Base-by-base conservation (phyloP, 2,329 filamentous ascomycete species). In the Scytalidium sp. region DNA sequence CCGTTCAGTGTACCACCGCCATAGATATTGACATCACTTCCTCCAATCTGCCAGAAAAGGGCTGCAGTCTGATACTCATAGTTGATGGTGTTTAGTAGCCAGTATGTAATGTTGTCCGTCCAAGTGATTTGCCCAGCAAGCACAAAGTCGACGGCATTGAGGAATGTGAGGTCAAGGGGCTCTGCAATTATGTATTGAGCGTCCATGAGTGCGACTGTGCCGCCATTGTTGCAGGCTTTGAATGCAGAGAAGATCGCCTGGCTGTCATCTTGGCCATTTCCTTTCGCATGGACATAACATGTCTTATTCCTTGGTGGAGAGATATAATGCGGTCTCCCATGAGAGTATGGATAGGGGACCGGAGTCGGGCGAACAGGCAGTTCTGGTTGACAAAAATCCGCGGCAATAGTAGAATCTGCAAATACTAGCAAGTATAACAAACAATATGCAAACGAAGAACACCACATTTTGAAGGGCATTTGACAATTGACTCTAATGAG, bases 31-130 rank as follows among this genome's bases (percentile, higher is more conserved):
- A 83, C 77, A 53, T 83, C 79, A 19, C 70, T 61, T 17, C 80
- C 80, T 17, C 80, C 79, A 22, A 81, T 69, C 57, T 78, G 71
- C 71, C 80, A 83, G 66, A 82, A 82, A 1, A 78, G 79, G 1
- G 74, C 78, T 6, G 76, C 73, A 51, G 82, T 81, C 52, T 83
- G 80, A 64, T 75, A 83, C 7, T 67, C 68, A 15, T 80, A 76
- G 21, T 74, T 70, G 67, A 82, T 82, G n/a, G 69, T 64, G 56
- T 81, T 70, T 19, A 65, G 68, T 56, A 79, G 72, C 80, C 80
- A 83, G 67, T 81, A 83, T 50, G 75, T 70, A 7, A 76, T 79
- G 62, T 84, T 77, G 45, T 78, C 75, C 45, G 74, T 75, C 65
- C 83, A 83, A 8, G 32, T 45, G 15, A 62, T 43, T 10, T 52